Evolutionary conservation across 2,329 filamentous ascomycete genomes (phyloP).

Genomic region (Iodosphaeria phyllophila): DNA sequence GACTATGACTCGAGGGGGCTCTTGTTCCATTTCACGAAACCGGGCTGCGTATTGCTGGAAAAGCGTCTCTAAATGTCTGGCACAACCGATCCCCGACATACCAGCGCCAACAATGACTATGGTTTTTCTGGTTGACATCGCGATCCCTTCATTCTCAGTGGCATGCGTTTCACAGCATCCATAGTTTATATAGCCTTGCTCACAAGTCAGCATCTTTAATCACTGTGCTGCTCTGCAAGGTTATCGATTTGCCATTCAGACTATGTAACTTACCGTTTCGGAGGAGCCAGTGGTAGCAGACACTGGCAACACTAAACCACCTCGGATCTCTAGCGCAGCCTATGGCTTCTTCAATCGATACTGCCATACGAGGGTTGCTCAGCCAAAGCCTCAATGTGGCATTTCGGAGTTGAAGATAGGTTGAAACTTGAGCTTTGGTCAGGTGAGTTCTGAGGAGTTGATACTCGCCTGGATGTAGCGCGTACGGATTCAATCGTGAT

Average conservation of each 20-base stretch:
- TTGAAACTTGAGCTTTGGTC: slow-evolving; percentile 76
- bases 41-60: slow-evolving; percentile 61
- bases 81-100: slow-evolving; percentile 84
- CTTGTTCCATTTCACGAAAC: slow-evolving; percentile 45
- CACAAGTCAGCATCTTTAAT: no score
- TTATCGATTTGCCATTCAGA: no score
- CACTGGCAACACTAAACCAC: slow-evolving; percentile 75
- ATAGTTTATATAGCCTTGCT: slow-evolving; percentile 93
- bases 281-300: slow-evolving; percentile 85
- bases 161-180: slow-evolving; percentile 75
- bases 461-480: slow-evolving; percentile 73
- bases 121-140: slow-evolving; percentile 41
- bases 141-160: slow-evolving; percentile 21
- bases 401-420: slow-evolving; percentile 91
- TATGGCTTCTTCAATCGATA: slow-evolving; percentile 69
- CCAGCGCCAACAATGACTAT: slow-evolving; percentile 82
- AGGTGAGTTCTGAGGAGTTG: slow-evolving; percentile 62
- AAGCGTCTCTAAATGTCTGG: slow-evolving; percentile 74
- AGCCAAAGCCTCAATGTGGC: slow-evolving; percentile 83
- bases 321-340: slow-evolving; percentile 76
- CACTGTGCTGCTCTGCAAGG: no score
- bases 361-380: slow-evolving; percentile 63
- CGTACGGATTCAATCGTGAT: slow-evolving; percentile 76
- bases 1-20: slow-evolving; percentile 55
- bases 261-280: no score